A percentile compares a stretch with the other conserved stretches of the same genome.
Conservation (phyloP, 768 basidiomycete genomes). For the Mycena vitilis region DNA sequence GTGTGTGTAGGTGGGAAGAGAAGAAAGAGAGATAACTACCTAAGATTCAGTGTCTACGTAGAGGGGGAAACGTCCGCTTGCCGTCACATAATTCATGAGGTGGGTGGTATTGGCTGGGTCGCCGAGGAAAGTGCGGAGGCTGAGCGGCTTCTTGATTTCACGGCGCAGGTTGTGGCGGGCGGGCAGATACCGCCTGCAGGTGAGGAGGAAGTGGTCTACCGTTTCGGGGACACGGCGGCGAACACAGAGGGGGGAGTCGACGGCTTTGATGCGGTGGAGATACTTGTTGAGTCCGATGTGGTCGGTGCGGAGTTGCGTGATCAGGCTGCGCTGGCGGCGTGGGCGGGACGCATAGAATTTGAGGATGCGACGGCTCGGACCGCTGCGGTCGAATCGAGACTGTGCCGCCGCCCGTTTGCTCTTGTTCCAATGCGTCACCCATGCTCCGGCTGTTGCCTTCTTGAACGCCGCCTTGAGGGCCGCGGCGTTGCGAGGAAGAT, state of each 20-base stretch:
- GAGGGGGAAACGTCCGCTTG: too few relatives aligned
- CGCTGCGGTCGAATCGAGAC: slow-evolving; percentile 12
- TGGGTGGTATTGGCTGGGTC: too few relatives aligned
- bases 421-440: too few relatives aligned
- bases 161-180: too few relatives aligned
- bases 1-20: too few relatives aligned
- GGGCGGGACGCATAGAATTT: slow-evolving; percentile 17
- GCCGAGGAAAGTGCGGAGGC: too few relatives aligned
- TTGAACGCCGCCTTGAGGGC: too few relatives aligned
- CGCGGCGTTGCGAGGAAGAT: slow-evolving; percentile 8
- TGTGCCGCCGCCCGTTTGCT: background rate
- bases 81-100: too few relatives aligned
- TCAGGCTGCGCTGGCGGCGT: slow-evolving; percentile 31
- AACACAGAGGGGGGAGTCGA: slow-evolving; percentile 11
- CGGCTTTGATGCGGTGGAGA: slow-evolving; percentile 37
- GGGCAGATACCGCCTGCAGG: background rate
- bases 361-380: slow-evolving; percentile 5
- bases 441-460: too few relatives aligned
- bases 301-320: slow-evolving; percentile 46
- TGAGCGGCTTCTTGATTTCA: too few relatives aligned
- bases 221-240: background rate
- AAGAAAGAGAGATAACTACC: too few relatives aligned
- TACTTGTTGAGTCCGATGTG: slow-evolving; percentile 44
- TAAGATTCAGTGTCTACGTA: too few relatives aligned
- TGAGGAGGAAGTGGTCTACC: background rate